Base-by-base conservation (phyloP, 2,329 filamentous ascomycete genomes). In the Neonectria neomacrospora region DNA sequence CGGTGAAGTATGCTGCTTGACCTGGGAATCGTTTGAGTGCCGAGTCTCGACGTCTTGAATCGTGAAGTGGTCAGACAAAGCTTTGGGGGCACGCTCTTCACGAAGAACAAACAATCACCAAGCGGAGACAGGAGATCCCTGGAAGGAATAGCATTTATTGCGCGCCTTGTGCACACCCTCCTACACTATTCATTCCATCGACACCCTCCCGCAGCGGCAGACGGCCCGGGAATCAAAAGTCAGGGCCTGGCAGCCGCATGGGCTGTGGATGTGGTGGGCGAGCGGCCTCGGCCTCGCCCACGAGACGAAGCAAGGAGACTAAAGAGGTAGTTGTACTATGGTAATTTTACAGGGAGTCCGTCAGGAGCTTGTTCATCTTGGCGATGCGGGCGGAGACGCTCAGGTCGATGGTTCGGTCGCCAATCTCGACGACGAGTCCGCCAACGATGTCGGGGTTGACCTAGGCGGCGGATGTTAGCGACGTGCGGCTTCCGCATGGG, bases 321-420 rank as follows among this genome's bases (percentile, higher is more conserved):
- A 73, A 72, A 69, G 68, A 67, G 61, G 65, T 61, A 53, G 64
- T 66, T 73, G 68, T 66, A 70, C 62, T 71, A 68, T 58, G 61
- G 56, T 68, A 62, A 58, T 69, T 94, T 92, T 97, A 99, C 92
- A 99, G 86, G 82, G 91, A 88, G 84, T 99, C 96, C 74, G 88
- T 94, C 79, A 99, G 91, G 80, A 97, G 90, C 91, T 98, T 99
- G 93, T 99, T 99, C 89, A 99, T 93, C 90, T 94, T 97, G 80
- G 92, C 88, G 82, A 99, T 91, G 88, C 95, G 96, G 80, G 92
- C 86, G 53, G 95, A 95, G 77, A 99, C 94, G 82, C 91, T 96
- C 74, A 97, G 91, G 83, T 99, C 96, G 79, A 99, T 97, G 80
- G 95, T 98, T 79, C 95, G 92, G 87, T 98, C 95, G 77, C 94